Evolutionary conservation across 805 yeast genomes (phyloP).

Genomic region (Wickerhamomyces strasburgensis): DNA sequence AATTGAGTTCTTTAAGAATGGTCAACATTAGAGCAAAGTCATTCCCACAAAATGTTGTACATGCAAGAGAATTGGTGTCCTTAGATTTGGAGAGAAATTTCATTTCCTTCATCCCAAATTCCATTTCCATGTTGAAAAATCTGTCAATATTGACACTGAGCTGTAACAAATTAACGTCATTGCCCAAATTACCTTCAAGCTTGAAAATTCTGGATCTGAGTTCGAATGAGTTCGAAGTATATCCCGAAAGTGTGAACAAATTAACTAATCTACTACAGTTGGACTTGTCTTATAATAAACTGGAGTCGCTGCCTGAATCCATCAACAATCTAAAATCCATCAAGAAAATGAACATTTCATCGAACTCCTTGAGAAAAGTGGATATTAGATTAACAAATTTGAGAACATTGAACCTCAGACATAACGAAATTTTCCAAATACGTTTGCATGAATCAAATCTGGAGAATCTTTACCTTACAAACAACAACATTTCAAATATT

Average conservation of each 20-base stretch:
- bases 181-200: constrained; percentile 56
- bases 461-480: constrained; percentile 69
- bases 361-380: constrained; percentile 49
- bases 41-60: constrained; percentile 70
- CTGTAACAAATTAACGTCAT: constrained; percentile 61
- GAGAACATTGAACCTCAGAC: constrained; percentile 71
- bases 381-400: constrained; percentile 45
- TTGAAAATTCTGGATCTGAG: constrained; percentile 66
- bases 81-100: constrained; percentile 78
- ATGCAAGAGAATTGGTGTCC: constrained; percentile 59
- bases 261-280: constrained; percentile 57
- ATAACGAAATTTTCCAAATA: constrained; percentile 49
- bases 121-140: constrained; percentile 48
- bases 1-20: constrained; percentile 61
- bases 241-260: constrained; percentile 62
- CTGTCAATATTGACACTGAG: constrained; percentile 60
- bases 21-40: constrained; percentile 66
- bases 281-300: constrained; percentile 78
- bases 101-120: constrained; percentile 55
- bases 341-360: constrained; percentile 67
- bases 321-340: constrained; percentile 56
- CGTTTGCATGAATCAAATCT: constrained; percentile 45
- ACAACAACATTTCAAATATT: constrained; percentile 70
- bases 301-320: constrained; percentile 54
- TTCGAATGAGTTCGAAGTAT: constrained; percentile 62